Evolutionary conservation across 179 eudicot species (phyloP), one percentile per base, ranked within the genome.

Genomic region (Pouteria campechiana): DNA sequence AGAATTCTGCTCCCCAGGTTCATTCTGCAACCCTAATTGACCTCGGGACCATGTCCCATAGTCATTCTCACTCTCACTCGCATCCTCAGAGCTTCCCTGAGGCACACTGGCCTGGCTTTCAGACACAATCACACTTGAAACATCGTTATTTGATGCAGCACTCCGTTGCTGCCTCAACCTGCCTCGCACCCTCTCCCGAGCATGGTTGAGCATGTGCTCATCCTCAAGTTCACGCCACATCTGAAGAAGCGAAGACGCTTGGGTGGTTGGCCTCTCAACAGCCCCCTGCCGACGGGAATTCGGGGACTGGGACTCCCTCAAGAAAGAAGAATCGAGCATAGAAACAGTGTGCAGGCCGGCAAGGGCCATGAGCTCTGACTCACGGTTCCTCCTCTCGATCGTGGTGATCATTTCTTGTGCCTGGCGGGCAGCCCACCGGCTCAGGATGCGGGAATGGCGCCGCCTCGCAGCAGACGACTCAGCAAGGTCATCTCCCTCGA

Each of bases 171-270:
- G 86, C 48, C 93, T 76, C 62, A 88, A 41, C 34, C 89, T 65
- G 19, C 69, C 89, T 50, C 86, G 76, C 4, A 75, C 90, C 60
- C 90, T 74, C 63, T 49, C 94, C 41, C 78, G 74, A 40, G 93
- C 82, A 43, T 69, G 83, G 52, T 54, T 81, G 32, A 89, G 40
- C 45, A 63, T 23, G 25, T 79, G 96, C 17, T 72, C 94, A 52
- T 92, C 99, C 69, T 92, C 99, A 70, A 92, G 75, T 56, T 86
- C 99, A 54, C 96, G 55, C 99, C 99, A 92, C 99, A 92, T 92
- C 44, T 77, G 99, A 73, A 92, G 55, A 41, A 87, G 77, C 30
- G 96, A 58, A 6, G 99, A 92, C 31, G 88, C 78, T 23, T 55
- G 67, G 2, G 89, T 72, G 58, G 73, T 76, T 3, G 80, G 78